phyloP scores from a whole-genome alignment of 1,284 basidiomycete genomes.

The Porodaedalea pini region DNA sequence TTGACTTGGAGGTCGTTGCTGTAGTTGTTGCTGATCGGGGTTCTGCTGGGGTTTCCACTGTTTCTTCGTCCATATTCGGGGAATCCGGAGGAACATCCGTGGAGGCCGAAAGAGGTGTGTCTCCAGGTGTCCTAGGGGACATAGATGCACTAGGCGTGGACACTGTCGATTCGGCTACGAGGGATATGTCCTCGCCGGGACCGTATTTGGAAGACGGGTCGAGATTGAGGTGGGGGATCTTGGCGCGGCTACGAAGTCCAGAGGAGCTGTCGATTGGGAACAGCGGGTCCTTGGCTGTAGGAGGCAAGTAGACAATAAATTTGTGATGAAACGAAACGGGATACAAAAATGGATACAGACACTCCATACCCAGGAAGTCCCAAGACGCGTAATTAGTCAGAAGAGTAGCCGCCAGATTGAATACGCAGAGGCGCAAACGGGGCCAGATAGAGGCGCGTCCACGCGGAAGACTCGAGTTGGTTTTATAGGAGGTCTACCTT shows the following conservation, averaged over 20 bases:
- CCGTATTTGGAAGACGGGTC: conserved; percentile 13
- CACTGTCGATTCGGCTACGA: conserved; percentile 19
- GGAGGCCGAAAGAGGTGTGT: conserved; percentile 15
- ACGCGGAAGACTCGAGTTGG: conserved; percentile 8
- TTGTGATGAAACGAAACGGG: conserved; percentile 10
- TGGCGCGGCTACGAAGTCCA: conserved; percentile 18
- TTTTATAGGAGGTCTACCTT: conserved; percentile 7
- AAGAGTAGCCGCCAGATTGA: conserved; percentile 29
- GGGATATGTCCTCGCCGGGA: conserved; percentile 9
- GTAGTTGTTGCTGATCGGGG: conserved; percentile 21
- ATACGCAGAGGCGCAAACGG: conserved; percentile 15
- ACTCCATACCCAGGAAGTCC: conserved; percentile 31
- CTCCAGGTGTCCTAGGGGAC: conserved; percentile 19
- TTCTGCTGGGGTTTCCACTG: conserved; percentile 13
- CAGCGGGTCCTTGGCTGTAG: conserved; percentile 27
- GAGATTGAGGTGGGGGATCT: conserved; percentile 19
- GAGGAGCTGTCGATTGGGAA: conserved; percentile 14
- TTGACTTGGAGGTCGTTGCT: conserved; percentile 20
- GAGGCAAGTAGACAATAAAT: conserved; percentile 10
- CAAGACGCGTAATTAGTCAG: conserved; percentile 27
- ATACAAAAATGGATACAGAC: conserved; percentile 23
- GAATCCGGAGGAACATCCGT: conserved; percentile 18
- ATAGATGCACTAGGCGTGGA: conserved; percentile 22
- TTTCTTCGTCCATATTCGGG: conserved; percentile 6
- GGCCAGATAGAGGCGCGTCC: conserved; percentile 17